Conservation (phyloP, 257 asterid species). For the Lavandula angustifolia region DNA sequence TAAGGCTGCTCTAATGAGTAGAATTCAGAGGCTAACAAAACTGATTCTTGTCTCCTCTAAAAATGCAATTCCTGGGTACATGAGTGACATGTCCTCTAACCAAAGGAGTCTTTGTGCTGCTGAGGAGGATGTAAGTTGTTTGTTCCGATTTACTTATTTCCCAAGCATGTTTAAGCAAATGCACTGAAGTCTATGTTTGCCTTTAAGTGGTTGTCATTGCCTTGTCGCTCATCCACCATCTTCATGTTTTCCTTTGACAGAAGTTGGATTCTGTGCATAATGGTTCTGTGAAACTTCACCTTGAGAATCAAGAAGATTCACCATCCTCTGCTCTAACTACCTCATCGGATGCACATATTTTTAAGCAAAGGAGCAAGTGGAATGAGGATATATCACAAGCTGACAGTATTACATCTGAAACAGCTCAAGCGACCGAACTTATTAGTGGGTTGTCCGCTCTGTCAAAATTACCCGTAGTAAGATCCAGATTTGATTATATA, state of each 20-base stretch:
- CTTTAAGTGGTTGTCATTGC: slow-evolving; percentile 8
- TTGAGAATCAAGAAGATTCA: slow-evolving; percentile 59
- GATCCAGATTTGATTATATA: slow-evolving; percentile 31
- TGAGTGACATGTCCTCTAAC: slow-evolving; percentile 54
- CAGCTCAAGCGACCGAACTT: slow-evolving; percentile 76
- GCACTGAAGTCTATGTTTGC: slow-evolving; percentile 8
- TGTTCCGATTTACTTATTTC: slow-evolving; percentile 27
- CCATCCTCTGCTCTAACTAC: slow-evolving; percentile 49
- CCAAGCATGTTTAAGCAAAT: slow-evolving; percentile 24
- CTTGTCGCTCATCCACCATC: slow-evolving; percentile 24
- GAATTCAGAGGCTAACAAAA: slow-evolving; percentile 95
- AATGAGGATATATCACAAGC: slow-evolving; percentile 79
- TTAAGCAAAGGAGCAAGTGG: slow-evolving; percentile 56
- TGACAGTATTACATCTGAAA: slow-evolving; percentile 72
- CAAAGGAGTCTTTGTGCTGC: slow-evolving; percentile 56
- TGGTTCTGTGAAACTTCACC: slow-evolving; percentile 44
- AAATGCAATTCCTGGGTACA: slow-evolving; percentile 69
- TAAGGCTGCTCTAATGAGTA: slow-evolving; percentile 94
- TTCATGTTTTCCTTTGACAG: slow-evolving; percentile 44
- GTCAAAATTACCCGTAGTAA: slow-evolving; percentile 59
- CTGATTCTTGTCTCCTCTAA: slow-evolving; percentile 97
- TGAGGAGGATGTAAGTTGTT: slow-evolving; percentile 65
- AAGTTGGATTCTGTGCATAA: slow-evolving; percentile 54
- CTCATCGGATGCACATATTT: slow-evolving; percentile 41
- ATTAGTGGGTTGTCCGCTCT: slow-evolving; percentile 55